These are phyloP conservation scores for Diutina catenulata DNA, from an alignment of 1,139 yeast genomes.

Conservation along the genomic window DNA sequence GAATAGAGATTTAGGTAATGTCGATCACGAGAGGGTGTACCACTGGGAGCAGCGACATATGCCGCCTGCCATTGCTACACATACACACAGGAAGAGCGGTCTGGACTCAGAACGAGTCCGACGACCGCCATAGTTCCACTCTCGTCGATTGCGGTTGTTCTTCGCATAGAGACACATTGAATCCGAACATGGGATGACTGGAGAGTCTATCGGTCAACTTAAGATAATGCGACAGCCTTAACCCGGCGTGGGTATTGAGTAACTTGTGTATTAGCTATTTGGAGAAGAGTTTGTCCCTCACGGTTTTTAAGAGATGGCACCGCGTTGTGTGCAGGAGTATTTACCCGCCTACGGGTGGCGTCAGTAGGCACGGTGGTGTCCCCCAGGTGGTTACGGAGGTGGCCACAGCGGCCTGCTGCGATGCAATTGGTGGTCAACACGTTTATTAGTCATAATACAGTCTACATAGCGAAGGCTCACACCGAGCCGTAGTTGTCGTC, in stretches of 20 bases:
- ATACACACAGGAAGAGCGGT: too few species aligned
- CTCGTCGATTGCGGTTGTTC: conserved; percentile 11
- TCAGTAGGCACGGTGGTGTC: too few species aligned
- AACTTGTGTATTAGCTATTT: too few species aligned
- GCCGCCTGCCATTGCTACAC: too few species aligned
- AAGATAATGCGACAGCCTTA: conserved; percentile 10
- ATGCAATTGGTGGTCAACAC: too few species aligned
- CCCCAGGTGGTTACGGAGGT: too few species aligned
- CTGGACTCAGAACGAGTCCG: conserved; percentile 1
- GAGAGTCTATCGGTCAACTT: conserved; percentile 11
- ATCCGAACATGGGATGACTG: conserved; percentile 17
- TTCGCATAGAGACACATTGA: conserved; percentile 45
- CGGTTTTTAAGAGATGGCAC: neutral
- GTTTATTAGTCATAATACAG: too few species aligned
- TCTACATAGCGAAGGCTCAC: neutral
- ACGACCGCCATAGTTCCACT: neutral
- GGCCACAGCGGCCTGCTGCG: too few species aligned
- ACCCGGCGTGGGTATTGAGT: too few species aligned
- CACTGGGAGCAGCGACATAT: too few species aligned
- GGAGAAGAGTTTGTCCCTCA: neutral
- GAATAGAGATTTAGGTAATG: too few species aligned
- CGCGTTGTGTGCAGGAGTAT: neutral
- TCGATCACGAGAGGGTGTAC: too few species aligned
- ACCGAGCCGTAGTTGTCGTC: conserved; percentile 1
- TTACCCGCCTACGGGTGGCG: neutral